Percentiles rank a stretch among this genome's conserved stretches.
Evolutionary conservation across 768 basidiomycete genomes (phyloP).

Genomic region (Mycena alexandri): DNA sequence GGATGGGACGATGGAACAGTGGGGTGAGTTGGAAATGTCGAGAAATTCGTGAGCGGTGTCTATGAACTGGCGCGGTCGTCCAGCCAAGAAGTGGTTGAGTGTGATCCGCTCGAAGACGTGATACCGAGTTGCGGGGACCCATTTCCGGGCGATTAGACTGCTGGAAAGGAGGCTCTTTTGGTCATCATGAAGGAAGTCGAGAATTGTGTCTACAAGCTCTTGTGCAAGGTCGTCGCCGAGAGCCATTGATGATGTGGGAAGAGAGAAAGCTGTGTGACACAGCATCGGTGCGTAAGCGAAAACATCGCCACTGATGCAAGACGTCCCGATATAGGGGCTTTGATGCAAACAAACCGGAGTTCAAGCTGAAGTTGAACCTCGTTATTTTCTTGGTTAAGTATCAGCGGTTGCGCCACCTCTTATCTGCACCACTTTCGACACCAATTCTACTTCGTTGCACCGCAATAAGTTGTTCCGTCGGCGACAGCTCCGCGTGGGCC

Average conservation of each 20-base stretch:
- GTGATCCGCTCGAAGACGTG: slow-evolving; percentile 42
- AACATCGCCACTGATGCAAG: too few relatives aligned
- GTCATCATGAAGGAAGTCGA: slow-evolving; percentile 42
- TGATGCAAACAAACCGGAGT: too few relatives aligned
- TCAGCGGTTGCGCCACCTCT: too few relatives aligned
- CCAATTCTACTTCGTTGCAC: too few relatives aligned
- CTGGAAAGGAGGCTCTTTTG: slow-evolving; percentile 19
- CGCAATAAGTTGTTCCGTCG: too few relatives aligned
- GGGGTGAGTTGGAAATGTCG: slow-evolving; percentile 16
- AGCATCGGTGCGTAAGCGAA: too few relatives aligned
- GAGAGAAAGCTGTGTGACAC: too few relatives aligned
- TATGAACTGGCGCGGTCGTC: background rate
- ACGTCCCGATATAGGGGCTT: too few relatives aligned
- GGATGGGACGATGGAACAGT: slow-evolving; percentile 20
- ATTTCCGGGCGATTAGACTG: slow-evolving; percentile 39
- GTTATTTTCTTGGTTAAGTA: too few relatives aligned
- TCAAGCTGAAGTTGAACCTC: too few relatives aligned
- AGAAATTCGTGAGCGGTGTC: slow-evolving; percentile 26
- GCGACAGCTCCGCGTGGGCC: too few relatives aligned
- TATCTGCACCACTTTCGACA: too few relatives aligned
- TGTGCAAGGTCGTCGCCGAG: slow-evolving; percentile 35
- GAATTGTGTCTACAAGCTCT: slow-evolving; percentile 42
- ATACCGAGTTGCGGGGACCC: slow-evolving; percentile 39
- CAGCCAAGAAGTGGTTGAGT: slow-evolving; percentile 21
- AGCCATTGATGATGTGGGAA: background rate